These are phyloP conservation scores for Meyerozyma elateridarum DNA, from an alignment of 1,139 yeast genomes.

Conservation along the genomic window DNA sequence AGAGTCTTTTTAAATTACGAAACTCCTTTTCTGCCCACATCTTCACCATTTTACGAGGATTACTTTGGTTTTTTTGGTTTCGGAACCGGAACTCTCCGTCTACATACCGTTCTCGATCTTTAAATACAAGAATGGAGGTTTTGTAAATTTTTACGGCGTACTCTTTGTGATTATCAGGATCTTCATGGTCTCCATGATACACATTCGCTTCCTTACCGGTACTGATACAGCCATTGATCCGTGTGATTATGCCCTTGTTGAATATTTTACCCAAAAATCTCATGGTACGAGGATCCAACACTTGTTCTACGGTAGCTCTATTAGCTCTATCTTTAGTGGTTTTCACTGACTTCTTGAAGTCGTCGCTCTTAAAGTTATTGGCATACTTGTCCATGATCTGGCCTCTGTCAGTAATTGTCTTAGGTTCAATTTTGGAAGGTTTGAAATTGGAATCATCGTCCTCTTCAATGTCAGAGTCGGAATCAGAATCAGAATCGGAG, in stretches of 20 bases:
- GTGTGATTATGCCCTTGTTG: slow-evolving; percentile 75
- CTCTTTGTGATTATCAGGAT: slow-evolving; percentile 44
- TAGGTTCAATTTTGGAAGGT: slow-evolving; percentile 13
- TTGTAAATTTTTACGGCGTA: slow-evolving; percentile 92
- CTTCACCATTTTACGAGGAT: slow-evolving; percentile 96
- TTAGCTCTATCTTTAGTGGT: slow-evolving; percentile 78
- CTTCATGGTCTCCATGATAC: slow-evolving; percentile 83
- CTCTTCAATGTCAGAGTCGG: slow-evolving; percentile 8
- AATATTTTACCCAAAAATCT: slow-evolving; percentile 75
- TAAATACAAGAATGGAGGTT: slow-evolving; percentile 91
- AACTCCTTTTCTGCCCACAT: slow-evolving; percentile 99
- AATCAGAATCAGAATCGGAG: slow-evolving; percentile 6
- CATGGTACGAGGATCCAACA: slow-evolving; percentile 90
- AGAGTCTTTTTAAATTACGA: slow-evolving; percentile 79
- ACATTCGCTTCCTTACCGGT: slow-evolving; percentile 99
- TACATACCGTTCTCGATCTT: slow-evolving; percentile 92
- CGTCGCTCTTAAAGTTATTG: slow-evolving; percentile 60
- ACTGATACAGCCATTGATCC: slow-evolving; percentile 89
- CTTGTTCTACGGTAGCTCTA: slow-evolving; percentile 96
- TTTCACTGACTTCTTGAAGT: slow-evolving; percentile 52
- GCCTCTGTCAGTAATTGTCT: slow-evolving; percentile 43
- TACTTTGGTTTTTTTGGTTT: slow-evolving; percentile 76
- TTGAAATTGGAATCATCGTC: background rate
- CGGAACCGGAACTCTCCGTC: slow-evolving; percentile 94
- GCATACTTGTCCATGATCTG: slow-evolving; percentile 59